Conservation (phyloP, 257 asterid genomes). For the Solanum gandarillasii region DNA sequence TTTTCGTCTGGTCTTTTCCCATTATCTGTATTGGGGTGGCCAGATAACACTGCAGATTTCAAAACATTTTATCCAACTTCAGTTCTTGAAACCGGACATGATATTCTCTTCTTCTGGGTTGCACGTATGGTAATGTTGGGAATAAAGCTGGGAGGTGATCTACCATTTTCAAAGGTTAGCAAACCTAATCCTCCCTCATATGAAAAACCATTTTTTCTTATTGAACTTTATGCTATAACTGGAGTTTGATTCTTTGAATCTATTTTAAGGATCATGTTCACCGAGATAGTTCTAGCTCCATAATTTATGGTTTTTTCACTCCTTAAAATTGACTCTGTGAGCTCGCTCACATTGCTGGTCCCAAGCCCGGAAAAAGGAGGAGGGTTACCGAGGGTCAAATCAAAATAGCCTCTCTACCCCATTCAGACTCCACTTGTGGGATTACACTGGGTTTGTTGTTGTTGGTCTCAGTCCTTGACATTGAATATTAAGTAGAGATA, state of each 20-base stretch:
- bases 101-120: conserved; percentile 92
- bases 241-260: background rate
- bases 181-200: background rate
- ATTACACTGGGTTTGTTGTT: background rate
- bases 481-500: background rate
- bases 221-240: background rate
- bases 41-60: conserved; percentile 73
- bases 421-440: background rate
- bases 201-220: background rate
- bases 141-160: conserved; percentile 87
- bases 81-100: conserved; percentile 94
- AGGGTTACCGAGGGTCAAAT: background rate
- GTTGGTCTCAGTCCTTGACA: background rate
- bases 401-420: background rate
- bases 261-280: background rate
- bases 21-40: conserved; percentile 88
- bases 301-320: background rate
- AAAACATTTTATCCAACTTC: conserved; percentile 77
- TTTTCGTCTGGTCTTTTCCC: conserved; percentile 95
- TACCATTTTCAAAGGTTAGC: conserved; percentile 75
- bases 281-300: background rate
- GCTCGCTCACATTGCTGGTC: background rate
- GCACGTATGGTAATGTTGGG: conserved; percentile 99
- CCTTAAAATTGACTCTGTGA: background rate
- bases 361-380: background rate